These are phyloP conservation scores for Lasiodiplodia gonubiensis DNA, from an alignment of 2,329 filamentous ascomycete genomes.

Conservation along the genomic window DNA sequence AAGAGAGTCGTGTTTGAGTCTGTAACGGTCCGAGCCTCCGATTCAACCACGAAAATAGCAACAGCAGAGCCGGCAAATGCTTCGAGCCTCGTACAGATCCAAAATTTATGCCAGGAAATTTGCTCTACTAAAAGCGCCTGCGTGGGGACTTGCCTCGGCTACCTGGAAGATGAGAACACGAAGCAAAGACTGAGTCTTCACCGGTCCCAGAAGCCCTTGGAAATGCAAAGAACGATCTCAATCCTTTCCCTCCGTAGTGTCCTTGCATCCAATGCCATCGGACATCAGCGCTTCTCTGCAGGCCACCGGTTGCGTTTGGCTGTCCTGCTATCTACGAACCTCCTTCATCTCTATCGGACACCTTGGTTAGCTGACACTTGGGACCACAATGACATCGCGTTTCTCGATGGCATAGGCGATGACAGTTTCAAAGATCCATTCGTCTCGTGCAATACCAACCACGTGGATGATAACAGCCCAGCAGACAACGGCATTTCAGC, in stretches of 20 bases:
- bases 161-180: not conserved
- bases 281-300: not conserved
- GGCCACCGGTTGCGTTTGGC: slow-evolving; percentile 32
- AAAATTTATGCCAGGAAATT: not conserved
- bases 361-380: slow-evolving; percentile 37
- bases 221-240: not conserved
- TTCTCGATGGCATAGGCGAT: slow-evolving; percentile 32
- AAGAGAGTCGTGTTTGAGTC: not conserved
- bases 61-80: not conserved
- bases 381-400: slow-evolving; percentile 36
- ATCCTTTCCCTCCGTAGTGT: not conserved
- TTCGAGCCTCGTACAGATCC: not conserved
- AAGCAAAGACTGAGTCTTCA: not conserved
- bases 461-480: too few species aligned
- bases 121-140: not conserved
- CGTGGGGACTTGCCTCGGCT: not conserved
- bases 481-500: not conserved
- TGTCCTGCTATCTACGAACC: slow-evolving; percentile 34
- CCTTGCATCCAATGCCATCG: not conserved
- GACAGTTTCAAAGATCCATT: not conserved
- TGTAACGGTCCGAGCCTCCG: too few species aligned
- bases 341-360: slow-evolving; percentile 37
- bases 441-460: not conserved
- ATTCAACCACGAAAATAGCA: not conserved
- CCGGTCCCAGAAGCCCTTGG: not conserved